These are phyloP conservation scores for Multifurca ochricompacta DNA, from an alignment of 768 basidiomycete genomes.

Conservation along the genomic window DNA sequence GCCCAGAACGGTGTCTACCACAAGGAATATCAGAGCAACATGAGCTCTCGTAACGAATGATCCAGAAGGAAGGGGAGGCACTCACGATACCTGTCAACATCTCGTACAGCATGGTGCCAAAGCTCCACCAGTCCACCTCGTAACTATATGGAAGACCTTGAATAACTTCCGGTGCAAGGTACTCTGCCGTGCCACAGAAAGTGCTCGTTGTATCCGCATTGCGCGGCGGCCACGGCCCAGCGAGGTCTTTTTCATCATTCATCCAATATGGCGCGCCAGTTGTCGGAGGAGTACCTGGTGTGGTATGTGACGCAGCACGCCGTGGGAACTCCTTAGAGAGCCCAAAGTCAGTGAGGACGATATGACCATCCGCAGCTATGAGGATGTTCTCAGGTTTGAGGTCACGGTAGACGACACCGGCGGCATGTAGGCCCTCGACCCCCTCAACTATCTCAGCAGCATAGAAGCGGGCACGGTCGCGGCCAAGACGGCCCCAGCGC, in stretches of 20 bases:
- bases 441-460: slow-evolving; percentile 97
- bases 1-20: slow-evolving; percentile 86
- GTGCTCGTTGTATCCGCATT: slow-evolving; percentile 66
- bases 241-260: slow-evolving; percentile 52
- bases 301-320: slow-evolving; percentile 25
- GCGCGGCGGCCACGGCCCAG: slow-evolving; percentile 50
- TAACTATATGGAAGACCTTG: slow-evolving; percentile 85
- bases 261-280: slow-evolving; percentile 70
- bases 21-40: slow-evolving; percentile 15
- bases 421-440: slow-evolving; percentile 86
- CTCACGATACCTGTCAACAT: slow-evolving; percentile 93
- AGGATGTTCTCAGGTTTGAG: slow-evolving; percentile 97
- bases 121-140: slow-evolving; percentile 97
- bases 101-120: slow-evolving; percentile 96
- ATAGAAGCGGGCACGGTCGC: slow-evolving; percentile 93
- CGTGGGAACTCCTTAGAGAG: slow-evolving; percentile 86
- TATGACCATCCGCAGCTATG: slow-evolving; percentile 89
- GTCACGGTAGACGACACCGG: slow-evolving; percentile 95
- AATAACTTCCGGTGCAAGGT: slow-evolving; percentile 94
- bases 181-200: slow-evolving; percentile 95
- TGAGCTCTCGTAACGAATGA: background rate
- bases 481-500: slow-evolving; percentile 88
- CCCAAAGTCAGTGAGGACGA: slow-evolving; percentile 96
- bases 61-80: slow-evolving; percentile 25
- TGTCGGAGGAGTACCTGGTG: slow-evolving; percentile 43